Base-by-base conservation (phyloP, 2,329 filamentous ascomycete species). In the Monilinia fructicola region DNA sequence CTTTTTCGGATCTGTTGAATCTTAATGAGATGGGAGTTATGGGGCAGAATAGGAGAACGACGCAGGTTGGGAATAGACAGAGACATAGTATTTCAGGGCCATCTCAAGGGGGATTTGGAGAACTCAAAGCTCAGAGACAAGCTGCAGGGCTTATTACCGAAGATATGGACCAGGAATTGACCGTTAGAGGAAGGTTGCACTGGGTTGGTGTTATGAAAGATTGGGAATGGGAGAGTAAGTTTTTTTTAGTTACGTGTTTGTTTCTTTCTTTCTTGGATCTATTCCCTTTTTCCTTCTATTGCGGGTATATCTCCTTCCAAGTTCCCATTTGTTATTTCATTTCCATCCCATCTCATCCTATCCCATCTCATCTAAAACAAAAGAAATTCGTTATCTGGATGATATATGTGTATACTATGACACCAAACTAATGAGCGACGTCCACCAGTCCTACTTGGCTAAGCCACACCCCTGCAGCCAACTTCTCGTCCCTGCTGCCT, bases 141-240 rank as follows among this genome's bases (percentile, higher is more conserved):
- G 67, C 69, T 14, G 58, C 58, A 1, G 66, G 74, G 28, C 73
- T 71, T 48, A 68, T 71, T 2, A 74, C 74, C 63, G 77, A 81
- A 67, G 78, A 80, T 53, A 79, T 86, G 68, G 84, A 88, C 68
- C 79, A 79, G 64, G 85, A 88, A 61, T 83, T 85, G 73, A 89
- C 87, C 3, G 86, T 90, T n/a, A 82, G 85, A 69, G 88, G 88
- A 4, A 80, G 80, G 55, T 77, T 89, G 73, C 88, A 91, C 76
- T 91, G 88, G 88, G 79, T 89, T 11, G 85, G 87, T 48, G 87
- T 91, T 53, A 90, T 90, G 88, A 84, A 83, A 69, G 87, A 90
- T 71, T 89, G 86, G 86, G 79, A 81, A n/a, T 91, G 88, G 87
- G 87, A 90, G 82, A 84, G 87, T 89, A 79, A 78, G 83, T 79